Base-by-base conservation (phyloP, 768 basidiomycete species). In the Tubosaeta sp. region DNA sequence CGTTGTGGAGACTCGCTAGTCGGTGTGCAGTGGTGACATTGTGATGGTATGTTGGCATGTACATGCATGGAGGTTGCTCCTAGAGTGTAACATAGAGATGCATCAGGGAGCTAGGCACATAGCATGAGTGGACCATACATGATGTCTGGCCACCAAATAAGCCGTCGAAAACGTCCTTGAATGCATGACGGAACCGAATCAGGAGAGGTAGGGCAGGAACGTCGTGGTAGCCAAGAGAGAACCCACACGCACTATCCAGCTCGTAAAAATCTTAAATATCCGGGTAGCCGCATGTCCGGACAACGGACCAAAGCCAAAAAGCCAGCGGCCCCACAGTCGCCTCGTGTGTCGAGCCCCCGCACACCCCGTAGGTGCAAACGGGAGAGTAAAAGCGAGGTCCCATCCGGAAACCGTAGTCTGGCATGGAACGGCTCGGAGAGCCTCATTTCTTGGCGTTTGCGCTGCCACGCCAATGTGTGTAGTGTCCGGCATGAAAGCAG, bases 401-500 rank as follows among this genome's bases (percentile, higher is more conserved):
- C 27, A 27, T n/a, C n/a, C n/a, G n/a, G n/a, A n/a, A n/a, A n/a
- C n/a, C n/a, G 21, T 49, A 64, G 54, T 39, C 53, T 39, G 18
- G 43, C 32, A 46, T 44, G 50, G 42, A 43, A 34, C 35, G 46
- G 36, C 36, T 25, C 16, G 10, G 45, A 38, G 46, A 36, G 40
- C 19, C 27, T 40, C 14, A 32, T 42, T 22, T 32, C 24, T 47
- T 36, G 13, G 54, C 25, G 40, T 48, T 30, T 39, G 36, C 12
- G 52, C 49, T 35, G 38, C 21, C 18, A 22, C 49, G 46, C 21
- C n/a, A 14, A 30, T 22, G 18, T 53, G 43, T 48, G 46, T 39
- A 51, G 36, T 14, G n/a, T 49, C 63, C 59, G 63, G 62, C 44
- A 65, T 65, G 52, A 62, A 60, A 49, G 32, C 19, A 22, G 40